Percentiles rank a stretch among this genome's conserved stretches.
These are phyloP conservation scores for Stropharia rugosoannulata DNA, from an alignment of 768 basidiomycete genomes.

Conservation along the genomic window DNA sequence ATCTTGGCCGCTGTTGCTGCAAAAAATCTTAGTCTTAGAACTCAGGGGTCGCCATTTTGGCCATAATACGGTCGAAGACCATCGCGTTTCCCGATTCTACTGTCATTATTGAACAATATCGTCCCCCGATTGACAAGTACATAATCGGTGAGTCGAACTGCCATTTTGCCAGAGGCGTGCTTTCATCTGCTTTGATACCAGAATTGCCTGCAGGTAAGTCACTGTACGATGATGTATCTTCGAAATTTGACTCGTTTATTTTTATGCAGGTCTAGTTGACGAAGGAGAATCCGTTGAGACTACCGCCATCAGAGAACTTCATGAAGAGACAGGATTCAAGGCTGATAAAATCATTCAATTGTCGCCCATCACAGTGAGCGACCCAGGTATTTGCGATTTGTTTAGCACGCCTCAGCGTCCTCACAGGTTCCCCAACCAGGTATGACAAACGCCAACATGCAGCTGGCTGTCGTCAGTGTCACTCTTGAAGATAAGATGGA, in stretches of 20 bases:
- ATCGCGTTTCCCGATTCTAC: conserved; percentile 74
- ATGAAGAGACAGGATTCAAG: conserved; percentile 91
- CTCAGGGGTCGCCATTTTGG: conserved; percentile 81
- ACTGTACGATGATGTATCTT: neutral
- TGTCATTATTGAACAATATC: conserved; percentile 88
- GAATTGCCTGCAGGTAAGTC: conserved; percentile 37
- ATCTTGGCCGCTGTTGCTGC: neutral
- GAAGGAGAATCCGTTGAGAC: conserved; percentile 78
- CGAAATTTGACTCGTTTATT: neutral
- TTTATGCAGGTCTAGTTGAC: conserved; percentile 70
- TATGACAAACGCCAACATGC: conserved; percentile 95
- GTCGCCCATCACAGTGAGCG: conserved; percentile 60
- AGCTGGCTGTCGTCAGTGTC: conserved; percentile 74
- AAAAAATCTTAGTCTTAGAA: conserved; percentile 7
- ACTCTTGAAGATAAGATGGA: conserved; percentile 65
- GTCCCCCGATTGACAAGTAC: conserved; percentile 79
- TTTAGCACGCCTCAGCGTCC: conserved; percentile 3
- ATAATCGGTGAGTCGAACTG: conserved; percentile 55
- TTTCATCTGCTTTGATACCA: conserved; percentile 5
- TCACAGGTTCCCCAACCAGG: conserved; percentile 41
- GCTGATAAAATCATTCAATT: conserved; percentile 62
- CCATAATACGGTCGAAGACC: conserved; percentile 74
- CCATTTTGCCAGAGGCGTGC: neutral
- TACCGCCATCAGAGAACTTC: conserved; percentile 84
- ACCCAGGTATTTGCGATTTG: conserved; percentile 55